Evolutionary conservation across 352 stramenopile species (phyloP).

Genomic region (Pythium coloratum): DNA sequence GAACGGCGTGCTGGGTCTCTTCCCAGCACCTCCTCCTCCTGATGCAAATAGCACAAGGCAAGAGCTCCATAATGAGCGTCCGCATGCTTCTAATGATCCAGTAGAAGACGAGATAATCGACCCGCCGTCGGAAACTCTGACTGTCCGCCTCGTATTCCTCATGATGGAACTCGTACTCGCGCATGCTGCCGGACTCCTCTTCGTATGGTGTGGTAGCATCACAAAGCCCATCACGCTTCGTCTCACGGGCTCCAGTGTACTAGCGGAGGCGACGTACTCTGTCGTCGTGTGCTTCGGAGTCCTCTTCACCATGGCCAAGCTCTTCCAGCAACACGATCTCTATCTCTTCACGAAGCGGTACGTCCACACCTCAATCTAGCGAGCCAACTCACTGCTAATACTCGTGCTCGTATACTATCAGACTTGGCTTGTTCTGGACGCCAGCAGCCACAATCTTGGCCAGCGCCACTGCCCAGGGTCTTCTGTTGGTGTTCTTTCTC

Average conservation of each 20-base stretch:
- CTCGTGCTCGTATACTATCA: neutral
- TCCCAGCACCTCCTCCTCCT: neutral
- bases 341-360: constrained; percentile 15
- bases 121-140: neutral
- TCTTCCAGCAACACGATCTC: constrained; percentile 24
- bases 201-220: constrained; percentile 24
- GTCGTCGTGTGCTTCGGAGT: constrained; percentile 9
- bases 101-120: neutral
- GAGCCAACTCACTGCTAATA: too few relatives aligned
- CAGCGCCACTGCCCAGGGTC: constrained; percentile 7
- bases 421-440: constrained; percentile 15
- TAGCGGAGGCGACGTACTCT: constrained; percentile 10
- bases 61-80: neutral
- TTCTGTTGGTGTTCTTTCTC: neutral
- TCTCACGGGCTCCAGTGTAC: neutral
- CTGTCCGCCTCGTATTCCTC: constrained; percentile 19
- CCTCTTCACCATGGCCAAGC: constrained; percentile 1
- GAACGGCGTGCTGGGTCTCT: constrained; percentile 23
- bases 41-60: neutral
- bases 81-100: neutral
- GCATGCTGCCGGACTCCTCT: constrained; percentile 15
- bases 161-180: constrained; percentile 21
- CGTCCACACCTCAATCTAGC: neutral
- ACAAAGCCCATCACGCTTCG: neutral
- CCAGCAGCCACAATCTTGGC: neutral